A percentile compares a stretch with the other conserved stretches of the same genome.
Conservation (phyloP, 805 yeast species). For the Candida taoyuanica region DNA sequence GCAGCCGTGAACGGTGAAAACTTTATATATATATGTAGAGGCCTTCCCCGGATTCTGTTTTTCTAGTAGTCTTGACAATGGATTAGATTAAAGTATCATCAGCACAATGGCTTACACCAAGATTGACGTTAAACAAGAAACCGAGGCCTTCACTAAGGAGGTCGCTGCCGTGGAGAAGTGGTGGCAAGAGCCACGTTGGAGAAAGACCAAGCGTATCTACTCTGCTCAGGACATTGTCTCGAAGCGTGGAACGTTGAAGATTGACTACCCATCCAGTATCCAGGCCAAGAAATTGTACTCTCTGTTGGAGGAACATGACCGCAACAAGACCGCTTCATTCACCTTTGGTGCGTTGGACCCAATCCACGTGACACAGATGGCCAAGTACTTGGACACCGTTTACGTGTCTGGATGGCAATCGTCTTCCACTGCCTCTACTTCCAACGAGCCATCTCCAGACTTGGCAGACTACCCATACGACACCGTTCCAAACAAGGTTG, state of each 20-base stretch:
- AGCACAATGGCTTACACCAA: conserved; percentile 15
- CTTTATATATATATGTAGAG: neutral
- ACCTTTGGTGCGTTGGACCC: conserved; percentile 97
- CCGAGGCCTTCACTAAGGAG: conserved; percentile 36
- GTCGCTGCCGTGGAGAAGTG: conserved; percentile 72
- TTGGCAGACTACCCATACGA: conserved; percentile 98
- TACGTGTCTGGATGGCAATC: conserved; percentile 99
- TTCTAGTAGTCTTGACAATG: neutral
- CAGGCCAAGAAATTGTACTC: conserved; percentile 81
- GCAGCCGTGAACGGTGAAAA: neutral
- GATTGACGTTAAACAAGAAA: conserved; percentile 21
- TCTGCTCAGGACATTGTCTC: conserved; percentile 83
- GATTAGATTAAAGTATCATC: neutral
- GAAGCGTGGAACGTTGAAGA: conserved; percentile 77
- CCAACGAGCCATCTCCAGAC: conserved; percentile 98
- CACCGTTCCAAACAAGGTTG: conserved; percentile 97
- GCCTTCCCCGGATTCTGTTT: neutral
- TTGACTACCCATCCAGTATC: conserved; percentile 67
- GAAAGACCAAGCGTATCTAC: conserved; percentile 80
- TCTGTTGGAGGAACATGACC: conserved; percentile 67
- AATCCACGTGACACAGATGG: conserved; percentile 94
- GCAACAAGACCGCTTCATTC: conserved; percentile 68
- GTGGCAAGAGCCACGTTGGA: conserved; percentile 96
- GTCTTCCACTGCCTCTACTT: conserved; percentile 94
- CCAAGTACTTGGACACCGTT: conserved; percentile 85